Base-by-base conservation (phyloP, 2,329 filamentous ascomycete species). In the Cucurbitaria berberidis region DNA sequence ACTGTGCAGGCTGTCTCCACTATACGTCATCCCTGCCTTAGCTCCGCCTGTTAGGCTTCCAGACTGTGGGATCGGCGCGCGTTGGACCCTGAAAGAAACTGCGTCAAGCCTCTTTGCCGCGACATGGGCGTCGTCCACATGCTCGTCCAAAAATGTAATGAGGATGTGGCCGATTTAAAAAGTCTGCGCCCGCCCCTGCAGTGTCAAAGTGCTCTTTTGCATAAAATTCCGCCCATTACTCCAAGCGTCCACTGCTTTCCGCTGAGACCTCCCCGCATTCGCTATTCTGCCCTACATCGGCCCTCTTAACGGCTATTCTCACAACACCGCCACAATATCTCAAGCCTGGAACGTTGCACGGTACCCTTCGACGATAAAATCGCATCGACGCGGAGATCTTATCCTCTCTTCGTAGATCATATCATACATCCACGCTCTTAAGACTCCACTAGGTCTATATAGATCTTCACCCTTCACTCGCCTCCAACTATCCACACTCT, bases 21-120 rank as follows among this genome's bases (percentile, higher is more conserved):
- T 44, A 39, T 57, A n/a, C 62, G 62, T 62, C 57, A 62, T 62
- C 61, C 63, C 59, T 66, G 58, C 18, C 56, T 64, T 65, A 61
- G 57, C 50, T 38, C 40, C 34, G 47, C 49, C 57, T 53, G 55
- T 63, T 59, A 64, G 61, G 60, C 62, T 35, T 67, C 63, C 62
- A 64, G 63, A 59, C 57, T 61, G 51, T 46, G 43, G 42, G 63
- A 68, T 68, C 64, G 56, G 59, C 63, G 41, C 41, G 41, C n/a
- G 38, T 38, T 51, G 53, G 59, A 60, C 60, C 62, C 63, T 56
- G 55, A 47, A 51, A 52, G 43, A 26, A 45, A 8, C 27, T 51
- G 46, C n/a, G 24, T 42, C 24, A 42, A 10, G 29, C 44, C 39
- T 44, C 53, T 51, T 39, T 49, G 47, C 55, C 43, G 50, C 57